Evolutionary conservation across 2,329 filamentous ascomycete genomes (phyloP).

Genomic region (Microdochium bolleyi): DNA sequence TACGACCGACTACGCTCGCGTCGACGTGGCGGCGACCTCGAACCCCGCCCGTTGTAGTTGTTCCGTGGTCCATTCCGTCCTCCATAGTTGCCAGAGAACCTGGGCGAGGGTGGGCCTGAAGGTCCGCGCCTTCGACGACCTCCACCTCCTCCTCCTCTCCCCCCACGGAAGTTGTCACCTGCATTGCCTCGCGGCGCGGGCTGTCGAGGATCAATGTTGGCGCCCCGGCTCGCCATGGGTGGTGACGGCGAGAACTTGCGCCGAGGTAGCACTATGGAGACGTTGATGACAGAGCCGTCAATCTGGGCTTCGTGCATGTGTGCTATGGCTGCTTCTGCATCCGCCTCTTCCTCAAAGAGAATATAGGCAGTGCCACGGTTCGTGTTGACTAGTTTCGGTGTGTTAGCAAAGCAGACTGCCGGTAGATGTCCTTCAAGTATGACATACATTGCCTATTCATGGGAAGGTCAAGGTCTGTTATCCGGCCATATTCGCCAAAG

Average conservation of each 20-base stretch:
- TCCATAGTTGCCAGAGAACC: constrained; percentile 19
- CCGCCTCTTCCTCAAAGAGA: constrained; percentile 65
- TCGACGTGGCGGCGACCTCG: constrained; percentile 27
- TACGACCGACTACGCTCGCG: constrained; percentile 19
- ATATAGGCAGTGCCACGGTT: constrained; percentile 95
- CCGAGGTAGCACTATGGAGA: constrained; percentile 80
- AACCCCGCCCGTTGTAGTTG: constrained; percentile 29
- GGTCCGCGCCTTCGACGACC: constrained; percentile 30
- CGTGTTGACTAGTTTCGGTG: constrained; percentile 56
- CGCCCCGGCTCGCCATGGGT: constrained; percentile 58
- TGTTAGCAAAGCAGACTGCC: constrained; percentile 3
- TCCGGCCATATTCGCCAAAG: constrained; percentile 79
- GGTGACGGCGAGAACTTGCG: constrained; percentile 77
- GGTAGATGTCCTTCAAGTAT: neutral
- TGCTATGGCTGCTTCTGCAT: constrained; percentile 82
- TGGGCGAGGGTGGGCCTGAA: constrained; percentile 53
- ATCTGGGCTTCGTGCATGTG: constrained; percentile 98
- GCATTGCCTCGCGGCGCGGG: constrained; percentile 23
- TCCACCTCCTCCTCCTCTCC: constrained; percentile 12
- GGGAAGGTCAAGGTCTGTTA: constrained; percentile 82
- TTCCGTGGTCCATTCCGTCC: neutral
- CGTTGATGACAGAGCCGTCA: constrained; percentile 74
- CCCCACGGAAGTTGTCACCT: constrained; percentile 4
- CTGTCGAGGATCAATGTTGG: constrained; percentile 48
- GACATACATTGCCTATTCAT: constrained; percentile 71